These are phyloP conservation scores for Aurantiochytrium sp. DNA, from an alignment of 108 stramenopile genomes.

Conservation along the genomic window DNA sequence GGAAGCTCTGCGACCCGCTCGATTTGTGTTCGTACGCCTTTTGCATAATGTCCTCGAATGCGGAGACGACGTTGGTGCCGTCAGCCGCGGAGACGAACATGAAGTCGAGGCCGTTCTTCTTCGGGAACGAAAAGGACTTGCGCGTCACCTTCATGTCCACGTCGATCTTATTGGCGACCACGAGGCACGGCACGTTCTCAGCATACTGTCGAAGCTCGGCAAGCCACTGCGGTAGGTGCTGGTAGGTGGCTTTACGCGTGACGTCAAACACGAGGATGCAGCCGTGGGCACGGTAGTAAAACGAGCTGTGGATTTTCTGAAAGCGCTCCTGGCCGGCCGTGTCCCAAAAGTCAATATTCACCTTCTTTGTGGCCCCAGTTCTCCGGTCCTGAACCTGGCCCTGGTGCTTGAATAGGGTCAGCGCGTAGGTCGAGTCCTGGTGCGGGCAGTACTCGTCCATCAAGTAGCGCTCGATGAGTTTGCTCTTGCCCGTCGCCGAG, in stretches of 20 bases:
- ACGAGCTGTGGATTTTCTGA: constrained; percentile 74
- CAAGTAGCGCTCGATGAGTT: constrained; percentile 72
- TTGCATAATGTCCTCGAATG: constrained; percentile 64
- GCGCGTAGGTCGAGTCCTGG: constrained; percentile 71
- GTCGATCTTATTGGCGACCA: constrained; percentile 81
- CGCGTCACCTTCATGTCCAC: constrained; percentile 72
- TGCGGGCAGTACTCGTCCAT: constrained; percentile 75
- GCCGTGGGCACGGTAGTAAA: constrained; percentile 73
- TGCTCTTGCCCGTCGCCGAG: constrained; percentile 77
- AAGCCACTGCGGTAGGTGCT: constrained; percentile 71
- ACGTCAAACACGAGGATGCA: constrained; percentile 63
- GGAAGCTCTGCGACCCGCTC: constrained; percentile 61
- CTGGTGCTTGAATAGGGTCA: constrained; percentile 61
- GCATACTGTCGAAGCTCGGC: constrained; percentile 66
- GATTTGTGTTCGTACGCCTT: constrained; percentile 57
- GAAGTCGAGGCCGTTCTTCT: constrained; percentile 67
- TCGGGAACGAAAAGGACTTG: constrained; percentile 74
- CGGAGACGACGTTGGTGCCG: constrained; percentile 76
- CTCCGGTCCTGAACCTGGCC: neutral
- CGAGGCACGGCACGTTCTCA: constrained; percentile 63
- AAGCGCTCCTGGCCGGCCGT: constrained; percentile 81
- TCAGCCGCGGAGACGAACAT: constrained; percentile 76
- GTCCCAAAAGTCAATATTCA: constrained; percentile 70
- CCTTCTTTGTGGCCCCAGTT: neutral
- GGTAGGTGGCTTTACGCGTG: constrained; percentile 65